Conservation (phyloP, 345 rosid genomes). For the Salix caprea region DNA sequence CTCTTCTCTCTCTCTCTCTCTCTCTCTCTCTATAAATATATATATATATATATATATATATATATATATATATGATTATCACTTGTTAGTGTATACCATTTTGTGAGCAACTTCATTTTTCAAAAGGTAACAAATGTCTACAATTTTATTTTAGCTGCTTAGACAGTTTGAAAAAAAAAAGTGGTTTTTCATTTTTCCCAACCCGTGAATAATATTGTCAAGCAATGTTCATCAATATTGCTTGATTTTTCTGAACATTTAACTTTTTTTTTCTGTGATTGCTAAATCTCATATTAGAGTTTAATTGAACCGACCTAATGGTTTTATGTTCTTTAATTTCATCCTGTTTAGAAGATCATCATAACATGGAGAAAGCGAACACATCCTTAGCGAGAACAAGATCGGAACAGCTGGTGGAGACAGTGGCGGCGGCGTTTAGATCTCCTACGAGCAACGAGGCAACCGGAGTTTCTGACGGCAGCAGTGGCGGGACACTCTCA, state of each 20-base stretch:
- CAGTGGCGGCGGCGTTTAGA: constrained; percentile 66
- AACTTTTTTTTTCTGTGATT: background rate
- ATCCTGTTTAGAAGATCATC: too few species aligned
- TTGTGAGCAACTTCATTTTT: background rate
- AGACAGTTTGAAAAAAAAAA: too few species aligned
- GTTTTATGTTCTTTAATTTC: background rate
- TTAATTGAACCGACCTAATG: too few species aligned
- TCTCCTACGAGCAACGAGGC: constrained; percentile 34
- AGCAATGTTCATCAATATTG: background rate
- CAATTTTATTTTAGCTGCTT: background rate
- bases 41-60: too few species aligned
- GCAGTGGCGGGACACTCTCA: constrained; percentile 38
- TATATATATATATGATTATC: too few species aligned
- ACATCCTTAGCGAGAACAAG: constrained; percentile 61
- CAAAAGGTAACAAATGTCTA: background rate
- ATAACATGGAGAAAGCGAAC: constrained; percentile 48
- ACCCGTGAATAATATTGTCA: background rate
- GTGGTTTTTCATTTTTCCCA: background rate
- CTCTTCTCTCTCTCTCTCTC: background rate
- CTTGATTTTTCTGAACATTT: background rate
- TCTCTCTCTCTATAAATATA: too few species aligned
- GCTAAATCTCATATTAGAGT: background rate
- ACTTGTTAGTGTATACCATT: background rate
- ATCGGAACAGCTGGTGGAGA: constrained; percentile 74
- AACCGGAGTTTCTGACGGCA: constrained; percentile 15